Conservation (phyloP, 495 filamentous ascomycete genomes). For the Aspergillus ellipticus region DNA sequence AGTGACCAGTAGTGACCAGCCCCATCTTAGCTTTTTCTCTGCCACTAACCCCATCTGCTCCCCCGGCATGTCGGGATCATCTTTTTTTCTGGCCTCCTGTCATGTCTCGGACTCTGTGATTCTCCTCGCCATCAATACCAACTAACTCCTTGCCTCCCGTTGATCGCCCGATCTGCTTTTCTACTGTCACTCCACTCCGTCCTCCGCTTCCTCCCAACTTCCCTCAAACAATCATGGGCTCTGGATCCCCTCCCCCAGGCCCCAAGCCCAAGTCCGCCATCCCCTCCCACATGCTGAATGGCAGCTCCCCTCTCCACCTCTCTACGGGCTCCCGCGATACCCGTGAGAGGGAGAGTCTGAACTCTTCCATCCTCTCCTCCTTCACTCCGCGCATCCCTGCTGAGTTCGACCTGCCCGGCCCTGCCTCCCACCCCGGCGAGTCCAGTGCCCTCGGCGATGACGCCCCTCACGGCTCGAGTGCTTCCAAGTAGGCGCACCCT, state of each 20-base stretch:
- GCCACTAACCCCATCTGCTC: background rate
- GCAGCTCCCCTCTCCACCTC: conserved; percentile 39
- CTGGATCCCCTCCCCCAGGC: conserved; percentile 34
- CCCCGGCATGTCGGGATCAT: background rate
- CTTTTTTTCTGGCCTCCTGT: background rate
- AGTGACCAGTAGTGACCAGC: background rate
- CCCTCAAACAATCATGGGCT: conserved; percentile 29
- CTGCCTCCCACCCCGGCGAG: conserved; percentile 20
- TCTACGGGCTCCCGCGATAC: conserved; percentile 35
- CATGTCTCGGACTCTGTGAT: background rate
- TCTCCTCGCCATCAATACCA: background rate
- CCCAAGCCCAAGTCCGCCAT: conserved; percentile 45
- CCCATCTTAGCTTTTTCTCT: conserved; percentile 7
- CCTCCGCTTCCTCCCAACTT: background rate
- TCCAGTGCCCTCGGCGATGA: conserved; percentile 17
- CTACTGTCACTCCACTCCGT: background rate
- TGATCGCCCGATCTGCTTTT: background rate
- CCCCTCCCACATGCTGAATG: conserved; percentile 48
- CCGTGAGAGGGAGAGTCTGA: conserved; percentile 49
- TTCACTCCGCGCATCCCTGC: conserved; percentile 41
- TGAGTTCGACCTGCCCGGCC: conserved; percentile 32
- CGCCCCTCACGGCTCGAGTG: conserved; percentile 17
- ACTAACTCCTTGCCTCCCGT: background rate
- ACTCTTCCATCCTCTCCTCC: conserved; percentile 50
- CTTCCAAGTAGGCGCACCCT: conserved; percentile 26